Base-by-base conservation (phyloP, 2,329 filamentous ascomycete species). In the Botrytis paeoniae region DNA sequence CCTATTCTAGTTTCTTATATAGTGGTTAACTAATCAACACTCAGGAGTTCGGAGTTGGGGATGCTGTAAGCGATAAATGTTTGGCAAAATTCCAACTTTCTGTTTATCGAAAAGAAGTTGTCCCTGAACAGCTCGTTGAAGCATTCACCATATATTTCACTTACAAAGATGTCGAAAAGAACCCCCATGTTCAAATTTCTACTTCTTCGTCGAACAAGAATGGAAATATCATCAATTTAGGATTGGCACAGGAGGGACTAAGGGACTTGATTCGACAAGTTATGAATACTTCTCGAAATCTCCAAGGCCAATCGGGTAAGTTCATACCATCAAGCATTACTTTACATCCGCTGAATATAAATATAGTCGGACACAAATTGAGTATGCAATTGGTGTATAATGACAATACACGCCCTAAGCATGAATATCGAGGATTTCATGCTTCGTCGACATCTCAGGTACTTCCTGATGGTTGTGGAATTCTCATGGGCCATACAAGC, bases 51-150 rank as follows among this genome's bases (percentile, higher is more conserved):
- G 76, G 77, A 22, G 78, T 75, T 25, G 69, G 74, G 9, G 72
- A 77, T 71, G 78, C 77, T 29, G 64, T 79, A 16, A 70, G 75
- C 37, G 73, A 72, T 25, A 75, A 75, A 41, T 79, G 75, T 54
- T 48, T 79, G 7, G 69, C 69, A 20, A 78, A 76, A 64, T 73
- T 79, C 10, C 75, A 79, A 57, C 74, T 79, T n/a, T 75, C 76
- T 29, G 66, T 79, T 20, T 76, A 78, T 69, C 48, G 64, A 9
- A 51, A 72, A 22, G 74, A 77, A 64, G 66, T 76, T 12, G 63
- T 71, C 29, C 70, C 73, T 18, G 65, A 62, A 35, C 75, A 77
- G 41, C 72, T 77, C 8, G 73, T 78, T 29, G 78, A 79, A 65
- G 75, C 78, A 22, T 78, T 79, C 66, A 77, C 72, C 16, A 74